Evolutionary conservation across 2,329 filamentous ascomycete genomes (phyloP), one percentile per base, ranked within the genome.

Genomic region (Didymella exigua): DNA sequence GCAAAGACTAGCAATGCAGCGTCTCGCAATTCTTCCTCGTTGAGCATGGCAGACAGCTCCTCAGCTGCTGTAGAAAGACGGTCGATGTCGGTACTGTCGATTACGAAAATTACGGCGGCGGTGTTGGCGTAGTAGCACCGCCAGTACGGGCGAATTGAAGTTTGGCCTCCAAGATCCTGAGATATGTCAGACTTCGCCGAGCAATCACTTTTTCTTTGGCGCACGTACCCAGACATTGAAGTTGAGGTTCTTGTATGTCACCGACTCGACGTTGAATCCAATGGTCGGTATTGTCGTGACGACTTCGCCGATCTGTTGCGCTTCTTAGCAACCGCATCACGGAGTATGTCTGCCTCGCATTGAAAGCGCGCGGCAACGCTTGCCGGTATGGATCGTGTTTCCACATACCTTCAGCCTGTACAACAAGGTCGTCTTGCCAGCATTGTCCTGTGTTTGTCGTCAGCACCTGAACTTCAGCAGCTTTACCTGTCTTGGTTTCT

Each of bases 61-160:
- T 98, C 95, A 2, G 91, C 88, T 3, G 95, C 95, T 18, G 93
- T 99, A 63, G 91, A 88, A 63, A 99, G 80, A 61, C 95, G 89
- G 72, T 98, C 93, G 72, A 98, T 96, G 82, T 99, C 95, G 66
- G 95, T 99, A 36, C 90, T 95, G 76, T 99, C 95, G 72, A 99
- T 93, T 59, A 99, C 95, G 81, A 99, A 99, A 71, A 99, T 93
- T 64, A 99, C 95, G 16, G 95, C 95, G 26, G 95, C 93, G 0
- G 95, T 99, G 81, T 99, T 98, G 74, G 93, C 91, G 74, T 98
- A 99, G 83, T 99, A 99, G 81, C 95, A 99, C 76, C 95, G 86
- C 95, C 95, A 99, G 81, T 99, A 99, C 2, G 95, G 95, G 64
- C 95, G 86, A 75, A 99, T 99, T 65, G 90, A 96, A n/a, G 95